phyloP scores from a whole-genome alignment of 2,329 filamentous ascomycete genomes.

The Calonectria naviculata region DNA sequence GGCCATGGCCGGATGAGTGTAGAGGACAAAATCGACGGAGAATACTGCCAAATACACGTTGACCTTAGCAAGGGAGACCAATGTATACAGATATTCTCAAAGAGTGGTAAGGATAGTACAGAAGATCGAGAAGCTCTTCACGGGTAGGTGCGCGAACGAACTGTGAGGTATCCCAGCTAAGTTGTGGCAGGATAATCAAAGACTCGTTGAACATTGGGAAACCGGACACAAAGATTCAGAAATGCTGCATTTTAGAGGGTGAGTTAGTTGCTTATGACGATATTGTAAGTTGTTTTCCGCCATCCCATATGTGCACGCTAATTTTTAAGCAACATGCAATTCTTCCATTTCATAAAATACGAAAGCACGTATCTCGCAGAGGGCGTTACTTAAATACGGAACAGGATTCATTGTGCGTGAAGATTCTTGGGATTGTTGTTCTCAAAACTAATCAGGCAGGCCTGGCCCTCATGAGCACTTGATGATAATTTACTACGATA shows the following conservation, averaged over 20 bases:
- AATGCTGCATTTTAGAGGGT: constrained; percentile 82
- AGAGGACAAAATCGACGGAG: constrained; percentile 87
- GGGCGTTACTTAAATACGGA: constrained; percentile 76
- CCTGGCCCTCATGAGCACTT: constrained; percentile 63
- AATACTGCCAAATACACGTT: constrained; percentile 91
- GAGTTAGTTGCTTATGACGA: constrained; percentile 86
- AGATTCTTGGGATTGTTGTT: background rate
- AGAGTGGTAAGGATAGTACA: constrained; percentile 91
- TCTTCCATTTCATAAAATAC: constrained; percentile 82
- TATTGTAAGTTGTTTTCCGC: constrained; percentile 48
- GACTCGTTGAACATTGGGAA: constrained; percentile 72
- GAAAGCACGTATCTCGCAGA: constrained; percentile 81
- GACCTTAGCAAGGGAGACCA: constrained; percentile 67
- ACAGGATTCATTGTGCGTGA: constrained; percentile 72
- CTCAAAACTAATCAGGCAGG: constrained; percentile 47
- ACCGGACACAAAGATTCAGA: constrained; percentile 67
- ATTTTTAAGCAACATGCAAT: constrained; percentile 65
- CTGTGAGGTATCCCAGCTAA: background rate
- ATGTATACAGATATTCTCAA: constrained; percentile 86
- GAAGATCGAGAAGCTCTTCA: constrained; percentile 73
- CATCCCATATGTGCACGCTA: background rate
- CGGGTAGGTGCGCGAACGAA: constrained; percentile 48
- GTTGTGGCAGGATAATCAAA: constrained; percentile 62
- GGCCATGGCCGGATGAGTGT: constrained; percentile 73
- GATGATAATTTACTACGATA: constrained; percentile 72